Base-by-base conservation (phyloP, 257 asterid species). In the Ilex aquifolium region DNA sequence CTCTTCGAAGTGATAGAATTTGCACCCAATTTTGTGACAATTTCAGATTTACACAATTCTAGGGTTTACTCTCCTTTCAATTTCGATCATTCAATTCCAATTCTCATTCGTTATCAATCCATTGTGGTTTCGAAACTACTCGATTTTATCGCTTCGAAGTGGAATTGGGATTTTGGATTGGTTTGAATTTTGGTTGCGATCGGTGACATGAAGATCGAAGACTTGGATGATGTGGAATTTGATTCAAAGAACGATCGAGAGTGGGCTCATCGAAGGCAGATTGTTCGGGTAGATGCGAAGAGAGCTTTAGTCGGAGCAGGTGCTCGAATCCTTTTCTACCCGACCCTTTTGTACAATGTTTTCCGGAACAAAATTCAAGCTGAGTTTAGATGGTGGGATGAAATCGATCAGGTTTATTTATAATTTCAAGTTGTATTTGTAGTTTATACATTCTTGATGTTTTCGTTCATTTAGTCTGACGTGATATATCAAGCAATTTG, bases 361-460 rank as follows among this genome's bases (percentile, higher is more conserved):
- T 83, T 91, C 69, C 88, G 98, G 50, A 86, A 91, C 79, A 88
- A 85, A 73, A 77, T 86, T 70, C 84, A 85, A 61, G 70, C 96
- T 30, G 95, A 88, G 77, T 91, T 88, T 79, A 77, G 95, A 58
- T 91, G 98, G 98, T 91, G 98, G 98, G 98, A 91, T 78, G 81
- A 86, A 72, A 82, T 91, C 51, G 95, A 91, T 72, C 90, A 91
- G 96, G 98, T 91, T 62, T 51, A 0, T 27, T 58, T 10, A 40
- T 13, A 6, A 9, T 30, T 29, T 17, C 1, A 31, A 30, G 1
- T 11, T 55, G 29, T 17, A 30, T 15, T 4, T 61, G 13, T 7
- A 31, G 51, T 17, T 10, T 36, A 36, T 36, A 36, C 7, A 36
- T 21, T 21, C 1, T 21, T 21, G 27, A 21, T 21, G 42, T 4